These are phyloP conservation scores for Chalciporus sphaerocephalus DNA, from an alignment of 768 basidiomycete genomes.

Conservation along the genomic window DNA sequence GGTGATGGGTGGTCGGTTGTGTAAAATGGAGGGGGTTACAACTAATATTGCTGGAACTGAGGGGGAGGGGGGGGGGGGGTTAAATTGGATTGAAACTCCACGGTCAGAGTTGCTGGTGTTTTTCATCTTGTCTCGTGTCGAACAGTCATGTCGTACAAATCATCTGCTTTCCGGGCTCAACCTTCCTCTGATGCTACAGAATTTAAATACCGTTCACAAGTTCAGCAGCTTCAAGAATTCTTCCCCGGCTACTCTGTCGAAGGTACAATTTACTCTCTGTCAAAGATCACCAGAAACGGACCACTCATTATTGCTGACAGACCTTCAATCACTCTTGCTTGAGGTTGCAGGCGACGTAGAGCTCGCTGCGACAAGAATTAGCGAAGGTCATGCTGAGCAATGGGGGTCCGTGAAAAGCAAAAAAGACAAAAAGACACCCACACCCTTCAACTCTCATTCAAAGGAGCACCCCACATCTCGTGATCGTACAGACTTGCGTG, in stretches of 20 bases:
- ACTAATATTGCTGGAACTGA: too few relatives aligned
- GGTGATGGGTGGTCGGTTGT: conserved; percentile 7
- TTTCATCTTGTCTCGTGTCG: not conserved
- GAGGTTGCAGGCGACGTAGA: conserved; percentile 70
- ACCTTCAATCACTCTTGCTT: conserved; percentile 62
- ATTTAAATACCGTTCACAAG: conserved; percentile 50
- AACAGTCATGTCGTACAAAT: conserved; percentile 29
- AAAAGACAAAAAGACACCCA: conserved; percentile 73
- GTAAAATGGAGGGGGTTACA: not conserved
- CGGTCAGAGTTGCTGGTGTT: conserved; percentile 5
- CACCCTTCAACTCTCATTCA: conserved; percentile 37
- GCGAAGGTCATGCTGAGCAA: conserved; percentile 70
- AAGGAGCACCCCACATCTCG: conserved; percentile 41
- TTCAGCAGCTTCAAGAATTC: conserved; percentile 61
- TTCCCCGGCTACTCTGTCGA: conserved; percentile 70
- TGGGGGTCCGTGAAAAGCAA: conserved; percentile 84
- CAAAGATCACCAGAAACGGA: conserved; percentile 20
- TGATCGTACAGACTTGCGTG: conserved; percentile 44
- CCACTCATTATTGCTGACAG: conserved; percentile 31
- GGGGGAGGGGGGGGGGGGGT: conserved; percentile 19
- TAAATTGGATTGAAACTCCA: conserved; percentile 26
- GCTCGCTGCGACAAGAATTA: conserved; percentile 67
- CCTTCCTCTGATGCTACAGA: conserved; percentile 13
- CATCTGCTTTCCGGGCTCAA: conserved; percentile 26
- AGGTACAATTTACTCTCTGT: conserved; percentile 38